phyloP scores from a whole-genome alignment of 164 flowering plant genomes.

The Echeveria elegans region DNA sequence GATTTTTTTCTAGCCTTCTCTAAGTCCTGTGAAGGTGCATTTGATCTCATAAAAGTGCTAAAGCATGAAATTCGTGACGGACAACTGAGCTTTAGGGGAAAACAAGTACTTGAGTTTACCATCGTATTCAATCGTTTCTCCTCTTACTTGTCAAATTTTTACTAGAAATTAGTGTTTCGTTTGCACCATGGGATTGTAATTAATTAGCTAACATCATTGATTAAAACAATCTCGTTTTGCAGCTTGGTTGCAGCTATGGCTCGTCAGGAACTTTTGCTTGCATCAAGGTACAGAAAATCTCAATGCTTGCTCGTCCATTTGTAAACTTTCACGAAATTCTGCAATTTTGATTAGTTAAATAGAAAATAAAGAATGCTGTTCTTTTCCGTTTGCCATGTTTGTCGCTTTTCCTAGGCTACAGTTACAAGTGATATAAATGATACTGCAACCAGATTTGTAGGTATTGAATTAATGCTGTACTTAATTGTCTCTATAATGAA shows the following conservation, averaged over 20 bases:
- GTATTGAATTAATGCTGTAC: no score
- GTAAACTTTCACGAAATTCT: no score
- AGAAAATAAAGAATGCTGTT: no score
- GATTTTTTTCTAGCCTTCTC: conserved; percentile 43
- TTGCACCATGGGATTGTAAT: background rate
- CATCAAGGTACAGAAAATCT: conserved; percentile 51
- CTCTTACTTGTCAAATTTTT: background rate
- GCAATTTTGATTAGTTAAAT: no score
- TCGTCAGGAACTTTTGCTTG: conserved; percentile 94
- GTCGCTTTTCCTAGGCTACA: no score
- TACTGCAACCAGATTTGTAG: background rate
- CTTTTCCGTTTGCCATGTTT: no score
- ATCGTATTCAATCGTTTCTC: background rate
- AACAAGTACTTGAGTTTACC: conserved; percentile 78
- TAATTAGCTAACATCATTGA: background rate
- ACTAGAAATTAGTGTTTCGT: background rate
- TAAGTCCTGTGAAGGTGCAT: conserved; percentile 71
- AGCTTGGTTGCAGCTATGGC: conserved; percentile 88
- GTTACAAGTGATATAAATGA: no score
- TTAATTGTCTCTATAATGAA: no score
- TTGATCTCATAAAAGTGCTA: conserved; percentile 77
- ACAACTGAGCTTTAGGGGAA: conserved; percentile 85
- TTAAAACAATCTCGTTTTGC: conserved; percentile 13
- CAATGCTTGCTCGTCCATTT: no score
- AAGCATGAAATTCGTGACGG: conserved; percentile 95